Percentiles rank a stretch among this genome's conserved stretches.
Conservation (phyloP, 2,329 filamentous ascomycete species). For the Stachybotrys chlorohalonatus region DNA sequence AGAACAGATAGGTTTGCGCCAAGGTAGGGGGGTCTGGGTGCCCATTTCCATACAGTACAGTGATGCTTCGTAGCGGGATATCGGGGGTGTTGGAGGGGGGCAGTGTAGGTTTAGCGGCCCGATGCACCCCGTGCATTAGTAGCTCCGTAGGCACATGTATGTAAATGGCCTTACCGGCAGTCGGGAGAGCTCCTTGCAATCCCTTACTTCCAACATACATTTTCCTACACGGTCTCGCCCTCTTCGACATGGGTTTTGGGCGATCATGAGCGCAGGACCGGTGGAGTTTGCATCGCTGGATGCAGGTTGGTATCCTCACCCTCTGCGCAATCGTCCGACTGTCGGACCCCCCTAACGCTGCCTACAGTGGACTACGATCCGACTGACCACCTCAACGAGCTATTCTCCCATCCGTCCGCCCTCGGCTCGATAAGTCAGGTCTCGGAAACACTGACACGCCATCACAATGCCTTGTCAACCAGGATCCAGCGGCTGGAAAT, state of each 20-base stretch:
- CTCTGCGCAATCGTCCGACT: neutral
- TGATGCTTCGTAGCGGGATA: neutral
- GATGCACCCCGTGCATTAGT: neutral
- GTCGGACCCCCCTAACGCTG: conserved; percentile 7
- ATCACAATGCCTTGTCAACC: conserved; percentile 73
- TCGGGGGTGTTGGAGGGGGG: too few species aligned
- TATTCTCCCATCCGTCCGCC: conserved; percentile 85
- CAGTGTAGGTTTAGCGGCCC: neutral
- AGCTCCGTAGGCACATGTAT: too few species aligned
- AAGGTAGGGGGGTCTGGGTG: too few species aligned
- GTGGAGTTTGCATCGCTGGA: neutral
- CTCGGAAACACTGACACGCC: conserved; percentile 60
- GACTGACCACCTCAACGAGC: conserved; percentile 82
- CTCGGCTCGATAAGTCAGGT: conserved; percentile 69
- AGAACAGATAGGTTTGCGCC: too few species aligned
- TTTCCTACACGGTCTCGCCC: neutral
- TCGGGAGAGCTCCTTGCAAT: neutral
- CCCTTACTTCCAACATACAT: neutral
- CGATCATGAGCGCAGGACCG: neutral
- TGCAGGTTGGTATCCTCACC: neutral
- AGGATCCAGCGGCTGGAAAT: conserved; percentile 67
- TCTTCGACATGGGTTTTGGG: neutral
- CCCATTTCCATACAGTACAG: too few species aligned
- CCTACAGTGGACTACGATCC: conserved; percentile 71
- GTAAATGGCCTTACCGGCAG: neutral